These are phyloP conservation scores for Conticribra guillardii DNA, from an alignment of 108 stramenopile genomes.

Conservation along the genomic window DNA sequence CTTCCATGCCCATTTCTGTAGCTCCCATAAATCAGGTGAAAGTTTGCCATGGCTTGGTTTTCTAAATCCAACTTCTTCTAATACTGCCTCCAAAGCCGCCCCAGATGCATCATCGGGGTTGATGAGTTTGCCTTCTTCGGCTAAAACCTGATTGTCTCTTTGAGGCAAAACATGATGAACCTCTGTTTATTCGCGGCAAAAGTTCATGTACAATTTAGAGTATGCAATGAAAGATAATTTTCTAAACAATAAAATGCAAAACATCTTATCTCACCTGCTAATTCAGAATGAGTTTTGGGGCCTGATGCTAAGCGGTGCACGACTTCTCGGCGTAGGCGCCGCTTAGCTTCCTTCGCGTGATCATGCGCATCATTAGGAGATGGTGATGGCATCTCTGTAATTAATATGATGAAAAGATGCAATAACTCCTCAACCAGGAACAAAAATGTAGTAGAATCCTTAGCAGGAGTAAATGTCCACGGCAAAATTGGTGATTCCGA, in stretches of 20 bases:
- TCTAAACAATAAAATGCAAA: too few species aligned
- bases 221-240: too few species aligned
- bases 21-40: constrained; percentile 75
- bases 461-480: constrained; percentile 67
- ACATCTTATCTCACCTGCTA: too few species aligned
- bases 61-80: constrained; percentile 74
- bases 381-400: constrained; percentile 73
- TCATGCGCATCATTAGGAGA: constrained; percentile 49
- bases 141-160: constrained; percentile 39
- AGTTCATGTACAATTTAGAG: too few species aligned
- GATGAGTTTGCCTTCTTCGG: constrained; percentile 46
- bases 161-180: constrained; percentile 61
- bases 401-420: constrained; percentile 70
- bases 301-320: constrained; percentile 79
- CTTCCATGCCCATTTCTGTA: constrained; percentile 67
- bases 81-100: constrained; percentile 73
- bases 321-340: constrained; percentile 76
- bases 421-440: constrained; percentile 75
- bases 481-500: constrained; percentile 41
- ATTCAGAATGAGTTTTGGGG: constrained; percentile 80
- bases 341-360: constrained; percentile 71
- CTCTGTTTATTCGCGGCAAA: too few species aligned
- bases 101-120: constrained; percentile 87
- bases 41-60: constrained; percentile 57
- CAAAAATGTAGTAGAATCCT: constrained; percentile 52